phyloP scores from a whole-genome alignment of 2,329 filamentous ascomycete species.

The Trichoderma guizhouense region DNA sequence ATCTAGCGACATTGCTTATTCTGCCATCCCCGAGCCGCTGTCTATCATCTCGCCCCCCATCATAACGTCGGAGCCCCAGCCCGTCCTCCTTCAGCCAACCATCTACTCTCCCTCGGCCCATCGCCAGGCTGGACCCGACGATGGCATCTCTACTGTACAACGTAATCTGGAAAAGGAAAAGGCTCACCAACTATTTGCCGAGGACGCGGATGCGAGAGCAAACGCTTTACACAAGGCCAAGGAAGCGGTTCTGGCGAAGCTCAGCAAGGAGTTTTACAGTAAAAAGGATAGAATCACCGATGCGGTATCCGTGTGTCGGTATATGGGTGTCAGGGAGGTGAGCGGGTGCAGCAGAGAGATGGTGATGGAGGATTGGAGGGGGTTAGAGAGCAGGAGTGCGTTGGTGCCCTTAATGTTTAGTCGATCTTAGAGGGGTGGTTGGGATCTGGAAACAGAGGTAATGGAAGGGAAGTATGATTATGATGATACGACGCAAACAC shows the following conservation, averaged over 20 bases:
- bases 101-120: slow-evolving; percentile 48
- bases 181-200: slow-evolving; percentile 52
- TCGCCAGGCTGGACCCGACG: slow-evolving; percentile 29
- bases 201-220: slow-evolving; percentile 53
- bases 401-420: slow-evolving; percentile 61
- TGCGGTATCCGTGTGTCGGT: slow-evolving; percentile 34
- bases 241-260: slow-evolving; percentile 57
- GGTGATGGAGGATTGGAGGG: slow-evolving; percentile 42
- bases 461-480: slow-evolving; percentile 18
- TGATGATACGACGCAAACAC: slow-evolving; percentile 23
- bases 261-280: slow-evolving; percentile 49
- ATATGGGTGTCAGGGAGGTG: slow-evolving; percentile 31
- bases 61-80: slow-evolving; percentile 46
- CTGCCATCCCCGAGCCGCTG: slow-evolving; percentile 30
- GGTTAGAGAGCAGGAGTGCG: slow-evolving; percentile 50
- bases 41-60: slow-evolving; percentile 49
- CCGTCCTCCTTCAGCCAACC: slow-evolving; percentile 54
- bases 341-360: slow-evolving; percentile 32
- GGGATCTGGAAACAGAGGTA: background rate
- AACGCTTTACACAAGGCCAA: slow-evolving; percentile 57
- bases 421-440: slow-evolving; percentile 31
- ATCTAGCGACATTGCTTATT: slow-evolving; percentile 25
- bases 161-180: slow-evolving; percentile 57
- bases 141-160: slow-evolving; percentile 55
- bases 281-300: slow-evolving; percentile 34